Base-by-base conservation (phyloP, 768 basidiomycete species). In the Podaxis sp. region DNA sequence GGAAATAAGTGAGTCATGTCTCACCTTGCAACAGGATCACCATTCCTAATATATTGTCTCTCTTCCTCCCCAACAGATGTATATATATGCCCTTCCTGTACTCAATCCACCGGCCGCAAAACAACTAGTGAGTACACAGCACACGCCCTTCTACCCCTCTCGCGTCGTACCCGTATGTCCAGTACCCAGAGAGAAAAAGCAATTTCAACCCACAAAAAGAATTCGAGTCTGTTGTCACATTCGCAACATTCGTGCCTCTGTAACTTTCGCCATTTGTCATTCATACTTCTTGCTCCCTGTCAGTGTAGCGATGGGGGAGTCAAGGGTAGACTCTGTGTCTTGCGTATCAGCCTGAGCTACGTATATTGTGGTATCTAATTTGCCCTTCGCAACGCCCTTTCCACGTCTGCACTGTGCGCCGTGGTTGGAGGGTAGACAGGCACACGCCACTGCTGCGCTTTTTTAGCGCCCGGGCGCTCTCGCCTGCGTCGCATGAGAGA, bases 41-140 rank as follows among this genome's bases (percentile, higher is more conserved):
- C 62, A 52, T 60, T 56, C n/a, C 61, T 44, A 24, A 50, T 24
- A 10, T 12, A 10, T 24, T 13, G 49, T 28, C 24, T 46, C 44
- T 17, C 44, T 17, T 46, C 49, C 24, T 24, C 49, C 24, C 26
- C 10, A 50, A 24, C 26, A 92, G 90, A 80, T 75, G 75, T 86
- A 63, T 92, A 85, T 69, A 73, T 82, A 51, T 83, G 80, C 68
- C 74, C 79, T 51, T 70, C 79, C 53, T 83, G 91, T 79, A 78
- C 84, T 62, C 74, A 81, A 67, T 80, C 78, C 63, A 88, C 90
- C 65, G 86, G 87, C 65, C 82, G 80, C 66, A 81, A 78, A 74
- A 86, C 85, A 76, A 83, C 87, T 75, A 86, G 91, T 93, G 89
- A 93, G 91, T 93, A 78, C 75, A 56, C 38, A 36, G 44, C 56